Evolutionary conservation across 23 red algal species (phyloP).

Genomic region (Cyanidiococcus yangmingshanensis): DNA sequence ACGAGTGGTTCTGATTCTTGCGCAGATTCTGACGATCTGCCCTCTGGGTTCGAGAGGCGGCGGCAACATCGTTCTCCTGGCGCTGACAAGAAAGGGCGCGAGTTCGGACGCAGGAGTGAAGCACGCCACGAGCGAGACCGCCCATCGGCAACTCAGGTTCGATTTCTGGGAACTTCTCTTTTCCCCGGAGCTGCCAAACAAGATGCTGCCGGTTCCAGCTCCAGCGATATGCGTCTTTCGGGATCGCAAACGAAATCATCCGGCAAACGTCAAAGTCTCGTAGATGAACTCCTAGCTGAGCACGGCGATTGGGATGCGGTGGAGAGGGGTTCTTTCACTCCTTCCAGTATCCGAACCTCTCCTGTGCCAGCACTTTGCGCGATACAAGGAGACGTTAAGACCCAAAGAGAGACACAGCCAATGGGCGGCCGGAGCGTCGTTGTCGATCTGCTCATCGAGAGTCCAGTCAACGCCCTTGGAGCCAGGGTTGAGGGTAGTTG

Average conservation of each 20-base stretch:
- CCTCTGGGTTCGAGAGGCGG: neutral
- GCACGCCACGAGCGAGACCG: neutral
- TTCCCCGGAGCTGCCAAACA: neutral
- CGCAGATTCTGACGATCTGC: neutral
- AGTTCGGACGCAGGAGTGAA: neutral
- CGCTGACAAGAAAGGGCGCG: neutral
- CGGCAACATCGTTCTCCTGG: neutral
- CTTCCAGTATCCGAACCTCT: neutral
- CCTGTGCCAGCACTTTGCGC: too few species aligned
- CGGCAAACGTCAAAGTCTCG: neutral
- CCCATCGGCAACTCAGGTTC: neutral
- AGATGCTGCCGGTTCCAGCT: neutral
- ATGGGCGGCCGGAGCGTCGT: neutral
- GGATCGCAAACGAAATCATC: too few species aligned
- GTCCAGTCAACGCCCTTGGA: too few species aligned
- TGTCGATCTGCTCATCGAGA: neutral
- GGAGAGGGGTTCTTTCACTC: neutral
- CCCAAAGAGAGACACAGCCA: neutral
- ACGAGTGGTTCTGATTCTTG: neutral
- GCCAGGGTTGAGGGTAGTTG: neutral
- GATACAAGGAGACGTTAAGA: neutral
- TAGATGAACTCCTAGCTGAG: slow-evolving; percentile 12
- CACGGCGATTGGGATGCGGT: neutral
- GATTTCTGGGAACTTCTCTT: neutral
- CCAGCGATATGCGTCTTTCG: too few species aligned